Percentiles rank a stretch among this genome's conserved stretches.
Evolutionary conservation across 192 early-diverging fungal species (phyloP).

Genomic region (Cladochytrium replicatum): DNA sequence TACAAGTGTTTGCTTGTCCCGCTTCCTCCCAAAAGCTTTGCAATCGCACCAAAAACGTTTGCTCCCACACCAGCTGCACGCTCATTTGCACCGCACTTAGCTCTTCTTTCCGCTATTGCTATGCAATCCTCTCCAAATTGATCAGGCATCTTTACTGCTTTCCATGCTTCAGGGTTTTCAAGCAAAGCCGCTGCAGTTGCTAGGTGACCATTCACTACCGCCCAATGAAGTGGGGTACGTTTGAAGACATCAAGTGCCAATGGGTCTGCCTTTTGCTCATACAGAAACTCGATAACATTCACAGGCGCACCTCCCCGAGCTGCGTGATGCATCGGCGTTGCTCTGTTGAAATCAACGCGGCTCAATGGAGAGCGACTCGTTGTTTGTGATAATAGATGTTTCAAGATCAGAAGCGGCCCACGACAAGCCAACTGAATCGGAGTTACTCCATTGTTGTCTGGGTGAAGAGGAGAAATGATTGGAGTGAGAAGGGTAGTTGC

Average conservation of each 20-base stretch:
- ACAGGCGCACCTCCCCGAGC: slow-evolving; percentile 19
- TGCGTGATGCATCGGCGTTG: slow-evolving; percentile 25
- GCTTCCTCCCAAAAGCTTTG: slow-evolving; percentile 25
- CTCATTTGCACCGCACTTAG: slow-evolving; percentile 24
- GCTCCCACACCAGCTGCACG: slow-evolving; percentile 18
- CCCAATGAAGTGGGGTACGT: slow-evolving; percentile 25
- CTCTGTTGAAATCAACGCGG: too few species aligned
- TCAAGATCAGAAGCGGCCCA: too few species aligned
- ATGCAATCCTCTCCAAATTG: slow-evolving; percentile 17
- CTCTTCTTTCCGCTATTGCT: slow-evolving; percentile 28
- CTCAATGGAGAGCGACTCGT: too few species aligned
- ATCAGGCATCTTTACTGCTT: slow-evolving; percentile 6
- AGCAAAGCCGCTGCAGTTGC: slow-evolving; percentile 13
- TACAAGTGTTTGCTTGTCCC: slow-evolving; percentile 19
- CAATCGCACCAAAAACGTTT: slow-evolving; percentile 31
- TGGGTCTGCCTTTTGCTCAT: background rate
- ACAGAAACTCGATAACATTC: slow-evolving; percentile 9
- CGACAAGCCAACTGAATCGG: too few species aligned
- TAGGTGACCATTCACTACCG: slow-evolving; percentile 29
- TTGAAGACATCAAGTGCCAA: slow-evolving; percentile 11
- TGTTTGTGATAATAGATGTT: too few species aligned
- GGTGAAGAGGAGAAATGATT: too few species aligned
- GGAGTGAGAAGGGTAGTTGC: too few species aligned
- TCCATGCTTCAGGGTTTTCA: slow-evolving; percentile 11
- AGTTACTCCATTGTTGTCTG: slow-evolving; percentile 18